Percentiles rank a stretch among this genome's conserved stretches.
Conservation (phyloP, 129 eudicot genomes). For the Saussurea involucrata region DNA sequence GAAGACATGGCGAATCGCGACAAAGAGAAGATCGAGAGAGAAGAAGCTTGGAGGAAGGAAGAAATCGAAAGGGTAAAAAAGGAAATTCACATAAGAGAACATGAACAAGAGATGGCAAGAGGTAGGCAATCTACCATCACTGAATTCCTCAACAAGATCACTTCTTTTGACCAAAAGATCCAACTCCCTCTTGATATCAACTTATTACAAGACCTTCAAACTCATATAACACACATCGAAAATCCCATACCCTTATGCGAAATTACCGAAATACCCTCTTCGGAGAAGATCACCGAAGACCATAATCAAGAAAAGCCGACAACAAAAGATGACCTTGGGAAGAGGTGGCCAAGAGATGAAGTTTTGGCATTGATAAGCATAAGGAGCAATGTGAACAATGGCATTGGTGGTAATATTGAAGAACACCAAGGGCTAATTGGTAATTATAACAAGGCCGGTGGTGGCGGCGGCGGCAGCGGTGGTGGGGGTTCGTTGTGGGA, state of each 20-base stretch:
- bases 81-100: slow-evolving; percentile 54
- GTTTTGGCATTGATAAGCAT: slow-evolving; percentile 76
- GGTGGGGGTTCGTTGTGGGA: slow-evolving; percentile 71
- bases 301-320: slow-evolving; percentile 10
- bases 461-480: not conserved
- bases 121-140: slow-evolving; percentile 64
- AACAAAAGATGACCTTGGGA: slow-evolving; percentile 48
- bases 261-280: slow-evolving; percentile 9
- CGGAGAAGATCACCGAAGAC: slow-evolving; percentile 1
- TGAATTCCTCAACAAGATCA: slow-evolving; percentile 56
- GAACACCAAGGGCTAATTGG: slow-evolving; percentile 7
- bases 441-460: not conserved
- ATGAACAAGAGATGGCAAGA: slow-evolving; percentile 49
- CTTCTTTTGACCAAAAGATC: slow-evolving; percentile 34
- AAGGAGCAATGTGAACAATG: slow-evolving; percentile 46
- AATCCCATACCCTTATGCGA: not conserved
- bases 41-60: slow-evolving; percentile 74
- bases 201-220: slow-evolving; percentile 30
- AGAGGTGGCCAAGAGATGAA: slow-evolving; percentile 88
- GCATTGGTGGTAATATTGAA: slow-evolving; percentile 2
- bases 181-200: slow-evolving; percentile 31
- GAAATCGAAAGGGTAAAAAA: slow-evolving; percentile 52
- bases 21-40: slow-evolving; percentile 54
- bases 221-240: not conserved
- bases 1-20: slow-evolving; percentile 67